A percentile compares a stretch with the other conserved stretches of the same genome.
Conservation (phyloP, 306 rosid genomes). For the Ziziphus jujuba region DNA sequence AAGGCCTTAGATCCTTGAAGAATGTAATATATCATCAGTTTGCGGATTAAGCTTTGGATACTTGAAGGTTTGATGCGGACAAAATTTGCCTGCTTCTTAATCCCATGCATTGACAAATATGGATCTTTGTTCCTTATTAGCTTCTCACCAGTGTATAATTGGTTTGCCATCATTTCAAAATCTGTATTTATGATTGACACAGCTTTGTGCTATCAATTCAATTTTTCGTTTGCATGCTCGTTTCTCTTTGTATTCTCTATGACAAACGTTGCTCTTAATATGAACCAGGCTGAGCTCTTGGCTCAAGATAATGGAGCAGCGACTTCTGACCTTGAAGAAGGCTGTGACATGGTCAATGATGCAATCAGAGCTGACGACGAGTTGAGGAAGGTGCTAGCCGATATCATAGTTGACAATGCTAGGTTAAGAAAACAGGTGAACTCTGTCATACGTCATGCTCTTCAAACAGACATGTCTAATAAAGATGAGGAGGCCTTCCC, state of each 20-base stretch:
- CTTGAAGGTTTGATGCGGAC: no score
- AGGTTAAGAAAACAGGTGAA: constrained; percentile 87
- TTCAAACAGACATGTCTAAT: constrained; percentile 42
- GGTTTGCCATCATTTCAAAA: no score
- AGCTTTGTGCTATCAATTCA: background rate
- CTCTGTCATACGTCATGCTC: constrained; percentile 39
- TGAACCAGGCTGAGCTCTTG: constrained; percentile 64
- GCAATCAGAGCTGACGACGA: constrained; percentile 45
- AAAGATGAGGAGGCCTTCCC: constrained; percentile 33
- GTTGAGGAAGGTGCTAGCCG: constrained; percentile 61
- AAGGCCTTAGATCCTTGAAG: background rate
- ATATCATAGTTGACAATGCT: constrained; percentile 64
- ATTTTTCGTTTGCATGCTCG: background rate
- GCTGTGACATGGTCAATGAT: constrained; percentile 33
- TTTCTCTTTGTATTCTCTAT: background rate
- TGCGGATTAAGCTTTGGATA: background rate
- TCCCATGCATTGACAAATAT: no score
- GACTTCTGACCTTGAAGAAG: constrained; percentile 39
- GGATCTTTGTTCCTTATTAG: background rate
- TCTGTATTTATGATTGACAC: background rate
- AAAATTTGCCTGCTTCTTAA: no score
- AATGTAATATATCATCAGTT: background rate
- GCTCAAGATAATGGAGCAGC: constrained; percentile 39
- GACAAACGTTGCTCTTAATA: constrained; percentile 1
- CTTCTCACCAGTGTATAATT: background rate